Evolutionary conservation across 2,329 filamentous ascomycete species (phyloP), one percentile per base, ranked within the genome.

Genomic region (Neurospora crassa): DNA sequence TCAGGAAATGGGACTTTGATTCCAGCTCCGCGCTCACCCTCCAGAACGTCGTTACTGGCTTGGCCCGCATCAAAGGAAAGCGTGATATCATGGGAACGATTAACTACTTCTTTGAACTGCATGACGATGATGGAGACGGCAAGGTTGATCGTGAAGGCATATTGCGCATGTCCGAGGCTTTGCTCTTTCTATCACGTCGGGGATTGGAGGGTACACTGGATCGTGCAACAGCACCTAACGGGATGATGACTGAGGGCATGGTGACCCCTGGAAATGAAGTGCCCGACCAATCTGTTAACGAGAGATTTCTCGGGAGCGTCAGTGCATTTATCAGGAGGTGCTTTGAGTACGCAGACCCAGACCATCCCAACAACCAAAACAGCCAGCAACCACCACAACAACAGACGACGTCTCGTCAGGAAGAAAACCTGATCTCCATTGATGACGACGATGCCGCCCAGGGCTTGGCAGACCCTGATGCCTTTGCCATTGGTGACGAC

Each of bases 61-160:
- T 99, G 67, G 94, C 95, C 1, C 89, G 92, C 16, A 93, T 99
- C 78, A 98, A 97, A 80, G 95, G 96, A 10, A 94, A 92, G 70
- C 90, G 91, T 67, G 96, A 99, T 80, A 97, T 99, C 75, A 97
- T 99, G 95, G 93, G 93, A 40, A 96, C 92, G 72, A 98, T 99
- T 78, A 96, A 90, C 72, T 98, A 98, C 81, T 98, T 99, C 80
- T 99, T 99, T 76, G 93, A 97, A 77, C 88, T 99, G 0, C 97
- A 98, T 79, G 96, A 99, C 78, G 95, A 99, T 75, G 91, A 95
- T 77, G 88, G 90, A 1, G 94, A 97, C 78, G 96, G 96, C 37
- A 93, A 89, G 76, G 94, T 99, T 5, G 96, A 98, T 78, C 89
- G 96, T 12, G 96, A 99, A 80, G 96, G 96, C 6, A 99, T 99